Evolutionary conservation across 1,139 yeast species (phyloP).

Genomic region (Suhomyces panamericanus): DNA sequence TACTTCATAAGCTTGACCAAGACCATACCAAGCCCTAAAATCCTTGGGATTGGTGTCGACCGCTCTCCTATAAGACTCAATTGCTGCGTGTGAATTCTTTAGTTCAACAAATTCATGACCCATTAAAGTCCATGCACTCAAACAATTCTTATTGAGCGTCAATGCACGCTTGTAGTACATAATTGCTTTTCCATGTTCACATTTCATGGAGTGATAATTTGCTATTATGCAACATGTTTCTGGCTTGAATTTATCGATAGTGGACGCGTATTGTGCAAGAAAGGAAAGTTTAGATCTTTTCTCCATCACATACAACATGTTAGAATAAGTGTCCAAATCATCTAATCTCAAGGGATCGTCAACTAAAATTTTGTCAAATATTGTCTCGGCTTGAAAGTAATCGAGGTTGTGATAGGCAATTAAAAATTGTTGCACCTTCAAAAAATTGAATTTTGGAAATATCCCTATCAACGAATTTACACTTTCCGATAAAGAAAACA

Average conservation of each 20-base stretch:
- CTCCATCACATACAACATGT: constrained; percentile 92
- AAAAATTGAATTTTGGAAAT: constrained; percentile 72
- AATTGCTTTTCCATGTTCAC: constrained; percentile 94
- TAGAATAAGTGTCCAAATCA: constrained; percentile 88
- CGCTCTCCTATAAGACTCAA: constrained; percentile 91
- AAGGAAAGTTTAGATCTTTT: constrained; percentile 80
- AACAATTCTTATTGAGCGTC: constrained; percentile 72
- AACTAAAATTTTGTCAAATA: constrained; percentile 72
- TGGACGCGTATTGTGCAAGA: constrained; percentile 81
- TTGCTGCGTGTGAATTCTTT: constrained; percentile 96
- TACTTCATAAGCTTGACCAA: constrained; percentile 98
- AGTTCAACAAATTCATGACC: constrained; percentile 98
- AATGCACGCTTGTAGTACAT: constrained; percentile 90
- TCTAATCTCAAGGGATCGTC: constrained; percentile 88
- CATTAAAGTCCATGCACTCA: constrained; percentile 97
- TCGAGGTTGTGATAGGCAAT: constrained; percentile 79
- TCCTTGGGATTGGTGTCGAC: constrained; percentile 87
- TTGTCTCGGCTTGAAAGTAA: constrained; percentile 72
- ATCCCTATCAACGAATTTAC: constrained; percentile 48
- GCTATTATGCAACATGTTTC: constrained; percentile 96
- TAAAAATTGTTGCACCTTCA: constrained; percentile 79
- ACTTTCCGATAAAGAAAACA: constrained; percentile 48
- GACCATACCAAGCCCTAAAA: constrained; percentile 97
- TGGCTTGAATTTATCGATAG: constrained; percentile 84
- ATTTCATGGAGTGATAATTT: constrained; percentile 86